Evolutionary conservation across 345 rosid species (phyloP).

Genomic region (Salix arbutifolia): DNA sequence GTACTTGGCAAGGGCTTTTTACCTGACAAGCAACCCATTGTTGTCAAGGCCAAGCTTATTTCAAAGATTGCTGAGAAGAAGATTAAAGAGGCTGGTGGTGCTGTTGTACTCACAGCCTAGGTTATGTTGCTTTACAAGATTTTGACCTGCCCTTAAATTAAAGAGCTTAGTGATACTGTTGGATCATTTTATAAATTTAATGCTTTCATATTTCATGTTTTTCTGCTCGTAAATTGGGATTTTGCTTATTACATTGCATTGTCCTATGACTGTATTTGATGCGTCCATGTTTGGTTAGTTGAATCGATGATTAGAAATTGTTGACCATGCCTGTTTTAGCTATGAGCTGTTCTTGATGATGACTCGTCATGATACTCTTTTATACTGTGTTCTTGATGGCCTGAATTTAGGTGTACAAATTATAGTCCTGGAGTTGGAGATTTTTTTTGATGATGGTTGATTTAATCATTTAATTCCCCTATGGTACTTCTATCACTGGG

Average conservation of each 20-base stretch:
- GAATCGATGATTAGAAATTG: neutral
- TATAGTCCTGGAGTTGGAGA: neutral
- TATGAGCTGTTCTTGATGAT: neutral
- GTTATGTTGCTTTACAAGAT: neutral
- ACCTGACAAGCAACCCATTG: slow-evolving; percentile 25
- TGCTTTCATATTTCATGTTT: neutral
- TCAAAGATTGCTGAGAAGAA: slow-evolving; percentile 31
- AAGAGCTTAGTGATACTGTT: neutral
- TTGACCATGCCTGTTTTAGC: neutral
- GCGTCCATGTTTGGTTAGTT: neutral
- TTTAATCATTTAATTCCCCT: no score
- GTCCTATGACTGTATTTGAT: neutral
- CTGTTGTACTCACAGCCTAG: slow-evolving; percentile 26
- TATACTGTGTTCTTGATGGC: neutral
- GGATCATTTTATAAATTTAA: neutral
- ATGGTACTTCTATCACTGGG: neutral
- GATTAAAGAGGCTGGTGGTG: slow-evolving; percentile 33
- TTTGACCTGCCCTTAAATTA: neutral
- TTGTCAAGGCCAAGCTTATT: slow-evolving; percentile 26
- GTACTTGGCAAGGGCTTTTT: slow-evolving; percentile 26
- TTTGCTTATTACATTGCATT: neutral
- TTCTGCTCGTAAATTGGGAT: neutral
- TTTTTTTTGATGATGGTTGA: no score
- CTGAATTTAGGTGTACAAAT: neutral
- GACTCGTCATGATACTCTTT: neutral